Evolutionary conservation across 345 rosid species (phyloP).

Genomic region (Adansonia digitata): DNA sequence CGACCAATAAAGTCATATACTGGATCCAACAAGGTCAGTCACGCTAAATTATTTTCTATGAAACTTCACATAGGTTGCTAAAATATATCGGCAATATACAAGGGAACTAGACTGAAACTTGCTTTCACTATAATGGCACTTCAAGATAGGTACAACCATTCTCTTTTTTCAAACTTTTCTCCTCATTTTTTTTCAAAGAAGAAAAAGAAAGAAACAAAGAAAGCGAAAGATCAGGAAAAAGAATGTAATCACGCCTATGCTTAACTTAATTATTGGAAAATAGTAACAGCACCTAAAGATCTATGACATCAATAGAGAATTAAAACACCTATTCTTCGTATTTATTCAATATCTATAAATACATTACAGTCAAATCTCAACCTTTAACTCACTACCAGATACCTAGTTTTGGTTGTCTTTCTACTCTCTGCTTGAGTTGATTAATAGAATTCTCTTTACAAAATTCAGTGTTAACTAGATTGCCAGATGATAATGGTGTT

Average conservation of each 20-base stretch:
- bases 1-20: neutral
- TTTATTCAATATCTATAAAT: neutral
- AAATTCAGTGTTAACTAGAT: neutral
- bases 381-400: no score
- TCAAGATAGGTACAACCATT: no score
- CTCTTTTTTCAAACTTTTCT: no score
- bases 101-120: neutral
- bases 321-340: neutral
- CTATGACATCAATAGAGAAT: neutral
- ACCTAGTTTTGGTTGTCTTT: neutral
- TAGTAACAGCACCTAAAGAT: no score
- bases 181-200: no score
- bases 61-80: neutral
- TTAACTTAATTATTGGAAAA: no score
- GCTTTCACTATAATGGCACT: no score
- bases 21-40: neutral
- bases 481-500: neutral
- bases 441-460: neutral
- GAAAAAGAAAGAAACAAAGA: no score
- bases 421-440: neutral
- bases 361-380: neutral
- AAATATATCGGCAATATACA: neutral
- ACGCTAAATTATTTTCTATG: neutral
- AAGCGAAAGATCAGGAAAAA: no score
- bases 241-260: no score